Evolutionary conservation across 2,329 filamentous ascomycete species (phyloP), one percentile per base, ranked within the genome.

Genomic region (Neoascochyta sp.): DNA sequence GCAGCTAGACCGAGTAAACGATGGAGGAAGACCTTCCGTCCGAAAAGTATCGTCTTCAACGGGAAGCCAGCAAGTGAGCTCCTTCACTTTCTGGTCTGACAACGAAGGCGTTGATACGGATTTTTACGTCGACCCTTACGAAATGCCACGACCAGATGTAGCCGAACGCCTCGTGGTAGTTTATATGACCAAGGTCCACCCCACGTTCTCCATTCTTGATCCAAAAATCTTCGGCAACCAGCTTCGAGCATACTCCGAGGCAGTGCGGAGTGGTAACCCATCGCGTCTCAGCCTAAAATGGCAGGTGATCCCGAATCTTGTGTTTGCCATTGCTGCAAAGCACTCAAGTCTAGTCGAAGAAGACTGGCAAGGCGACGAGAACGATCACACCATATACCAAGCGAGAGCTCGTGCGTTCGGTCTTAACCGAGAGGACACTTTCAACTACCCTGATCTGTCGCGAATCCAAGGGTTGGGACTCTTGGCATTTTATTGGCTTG

Each of bases 321-420:
- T 68, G 2, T 65, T 68, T 32, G 65, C 65, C 3, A 62, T 68
- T n/a, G 64, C 57, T 4, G 57, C 64, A 20, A 59, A 57, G 30
- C 57, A 64, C 27, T 55, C 56, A n/a, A 50, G 61, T 29, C 50
- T 63, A 16, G 41, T 45, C n/a, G 45, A 57, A 24, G 49, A 50
- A 5, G 36, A 32, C 5, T 54, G 51, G 52, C 36, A 29, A 27
- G 45, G 29, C 3, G 47, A 54, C 11, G 47, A 53, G 12, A 41
- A 36, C 17, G 62, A 65, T 24, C 63, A 66, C 34, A 24, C 58
- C 10, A 32, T 62, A 5, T 68, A 66, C 33, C 64, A 65, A 31
- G 52, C 58, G 11, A 43, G 64, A n/a, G 65, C 63, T 16, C 43
- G 57, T 15, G 34, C 47, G 3, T 50, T 66, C 26, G 60, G 52